phyloP scores from a whole-genome alignment of 108 stramenopile genomes.

The Skeletonema menzelii region DNA sequence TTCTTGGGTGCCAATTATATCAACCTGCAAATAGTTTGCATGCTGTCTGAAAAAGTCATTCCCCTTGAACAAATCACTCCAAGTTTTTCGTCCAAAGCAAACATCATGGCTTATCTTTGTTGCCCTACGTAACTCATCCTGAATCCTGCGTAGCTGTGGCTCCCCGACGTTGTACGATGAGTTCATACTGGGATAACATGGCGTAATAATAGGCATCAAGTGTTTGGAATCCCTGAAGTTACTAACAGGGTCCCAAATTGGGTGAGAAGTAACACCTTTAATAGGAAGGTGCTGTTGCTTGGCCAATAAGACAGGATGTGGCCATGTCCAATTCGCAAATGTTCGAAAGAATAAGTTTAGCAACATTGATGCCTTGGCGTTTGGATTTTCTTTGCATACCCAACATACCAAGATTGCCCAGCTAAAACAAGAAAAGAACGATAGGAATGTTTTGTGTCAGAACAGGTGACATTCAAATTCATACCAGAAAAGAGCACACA shows the following conservation, averaged over 20 bases:
- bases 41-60: constrained; percentile 54
- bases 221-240: constrained; percentile 79
- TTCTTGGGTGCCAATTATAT: constrained; percentile 52
- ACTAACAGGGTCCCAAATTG: constrained; percentile 77
- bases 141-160: constrained; percentile 83
- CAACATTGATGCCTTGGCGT: constrained; percentile 55
- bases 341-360: constrained; percentile 76
- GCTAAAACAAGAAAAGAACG: not conserved
- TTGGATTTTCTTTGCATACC: constrained; percentile 77
- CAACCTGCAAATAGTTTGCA: constrained; percentile 56
- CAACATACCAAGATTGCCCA: constrained; percentile 92
- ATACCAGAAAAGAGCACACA: no score
- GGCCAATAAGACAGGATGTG: constrained; percentile 58
- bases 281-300: constrained; percentile 5
- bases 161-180: constrained; percentile 93
- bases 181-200: constrained; percentile 96
- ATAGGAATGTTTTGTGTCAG: not conserved
- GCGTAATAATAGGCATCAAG: constrained; percentile 96
- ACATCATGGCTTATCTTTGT: constrained; percentile 39
- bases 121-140: constrained; percentile 69
- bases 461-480: not conserved
- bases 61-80: constrained; percentile 51
- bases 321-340: constrained; percentile 86
- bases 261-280: constrained; percentile 30
- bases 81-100: constrained; percentile 12